A percentile compares a stretch with the other conserved stretches of the same genome.
Conservation (phyloP, 2,329 filamentous ascomycete species). For the Trichophaea hybrida region DNA sequence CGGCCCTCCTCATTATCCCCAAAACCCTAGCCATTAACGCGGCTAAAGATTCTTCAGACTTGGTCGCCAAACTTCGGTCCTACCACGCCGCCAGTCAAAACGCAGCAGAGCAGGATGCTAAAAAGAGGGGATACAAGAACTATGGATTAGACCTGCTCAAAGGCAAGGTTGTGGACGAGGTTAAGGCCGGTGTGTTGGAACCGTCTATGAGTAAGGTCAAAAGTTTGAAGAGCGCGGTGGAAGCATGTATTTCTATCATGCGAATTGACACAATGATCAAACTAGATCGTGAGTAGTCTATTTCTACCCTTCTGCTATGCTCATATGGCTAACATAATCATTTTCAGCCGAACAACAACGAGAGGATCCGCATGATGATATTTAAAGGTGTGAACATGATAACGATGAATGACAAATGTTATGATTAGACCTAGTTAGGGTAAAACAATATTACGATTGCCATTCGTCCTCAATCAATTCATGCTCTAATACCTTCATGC, state of each 20-base stretch:
- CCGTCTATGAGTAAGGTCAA: conserved; percentile 96
- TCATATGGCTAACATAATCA: background rate
- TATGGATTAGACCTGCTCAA: conserved; percentile 84
- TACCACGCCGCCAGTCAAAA: conserved; percentile 89
- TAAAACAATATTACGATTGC: background rate
- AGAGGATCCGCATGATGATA: conserved; percentile 20
- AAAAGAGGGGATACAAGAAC: conserved; percentile 97
- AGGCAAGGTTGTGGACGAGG: conserved; percentile 80
- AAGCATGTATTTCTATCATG: conserved; percentile 98
- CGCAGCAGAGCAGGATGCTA: conserved; percentile 69
- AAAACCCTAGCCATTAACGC: conserved; percentile 96
- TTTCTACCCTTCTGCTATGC: background rate
- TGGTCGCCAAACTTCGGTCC: conserved; percentile 87
- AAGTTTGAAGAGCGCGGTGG: conserved; percentile 95
- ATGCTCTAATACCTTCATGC: background rate
- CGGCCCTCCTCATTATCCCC: conserved; percentile 83
- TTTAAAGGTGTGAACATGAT: conserved; percentile 3
- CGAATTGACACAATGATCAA: conserved; percentile 97
- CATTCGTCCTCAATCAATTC: background rate
- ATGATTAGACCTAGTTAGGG: background rate
- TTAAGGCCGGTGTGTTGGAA: conserved; percentile 91
- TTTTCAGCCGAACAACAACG: conserved; percentile 17
- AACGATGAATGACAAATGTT: background rate
- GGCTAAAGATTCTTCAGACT: conserved; percentile 87
- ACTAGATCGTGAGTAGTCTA: conserved; percentile 68